These are phyloP conservation scores for Elaeis oleifera DNA, from an alignment of 202 grass and related monocot genomes.

Conservation along the genomic window DNA sequence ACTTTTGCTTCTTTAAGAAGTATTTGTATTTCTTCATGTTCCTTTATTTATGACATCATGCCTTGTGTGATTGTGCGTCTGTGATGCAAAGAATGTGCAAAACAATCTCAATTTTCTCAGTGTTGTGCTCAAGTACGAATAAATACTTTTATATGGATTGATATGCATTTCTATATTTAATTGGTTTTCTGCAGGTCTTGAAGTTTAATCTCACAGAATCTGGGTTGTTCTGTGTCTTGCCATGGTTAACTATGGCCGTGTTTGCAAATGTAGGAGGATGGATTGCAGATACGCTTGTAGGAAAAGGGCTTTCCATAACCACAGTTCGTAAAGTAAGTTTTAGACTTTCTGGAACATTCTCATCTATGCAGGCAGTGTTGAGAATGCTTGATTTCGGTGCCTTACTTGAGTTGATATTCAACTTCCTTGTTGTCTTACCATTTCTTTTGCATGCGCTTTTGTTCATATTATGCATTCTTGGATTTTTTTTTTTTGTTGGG, in stretches of 20 bases:
- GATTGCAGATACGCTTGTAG: conserved; percentile 92
- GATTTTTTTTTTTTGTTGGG: too few species aligned
- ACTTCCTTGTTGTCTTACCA: not conserved
- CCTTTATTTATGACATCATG: too few species aligned
- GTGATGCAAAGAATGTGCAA: too few species aligned
- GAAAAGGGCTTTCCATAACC: conserved; percentile 76
- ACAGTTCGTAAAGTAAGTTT: conserved; percentile 79
- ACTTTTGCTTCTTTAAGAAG: too few species aligned
- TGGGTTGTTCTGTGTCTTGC: conserved; percentile 82
- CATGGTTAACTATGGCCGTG: conserved; percentile 93
- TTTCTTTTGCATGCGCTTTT: too few species aligned
- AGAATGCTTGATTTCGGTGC: not conserved
- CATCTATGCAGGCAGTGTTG: not conserved
- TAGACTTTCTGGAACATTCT: not conserved
- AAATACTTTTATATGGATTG: not conserved
- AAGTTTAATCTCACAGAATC: conserved; percentile 97
- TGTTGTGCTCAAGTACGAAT: too few species aligned
- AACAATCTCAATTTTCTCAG: too few species aligned
- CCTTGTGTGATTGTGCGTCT: too few species aligned
- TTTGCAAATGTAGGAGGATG: conserved; percentile 95
- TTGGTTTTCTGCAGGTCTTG: conserved; percentile 56
- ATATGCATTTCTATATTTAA: not conserved
- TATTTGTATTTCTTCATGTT: too few species aligned
- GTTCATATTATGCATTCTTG: too few species aligned
- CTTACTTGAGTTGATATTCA: not conserved